These are phyloP conservation scores for Pleurotus tuoliensis DNA, from an alignment of 768 basidiomycete genomes.

Conservation along the genomic window DNA sequence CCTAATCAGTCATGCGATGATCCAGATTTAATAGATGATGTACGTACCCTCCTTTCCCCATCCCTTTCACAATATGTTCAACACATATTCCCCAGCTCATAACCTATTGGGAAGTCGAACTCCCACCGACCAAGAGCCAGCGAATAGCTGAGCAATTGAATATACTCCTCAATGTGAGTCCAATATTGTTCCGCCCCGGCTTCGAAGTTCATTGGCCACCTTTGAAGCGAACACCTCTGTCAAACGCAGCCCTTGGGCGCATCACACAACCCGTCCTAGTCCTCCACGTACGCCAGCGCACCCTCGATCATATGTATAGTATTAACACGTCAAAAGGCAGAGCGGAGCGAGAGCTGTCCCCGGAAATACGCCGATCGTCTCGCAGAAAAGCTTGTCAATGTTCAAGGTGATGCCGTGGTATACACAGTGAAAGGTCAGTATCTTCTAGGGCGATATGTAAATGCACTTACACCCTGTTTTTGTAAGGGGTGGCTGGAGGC, in stretches of 20 bases:
- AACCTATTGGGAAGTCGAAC: constrained; percentile 54
- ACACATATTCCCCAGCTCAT: constrained; percentile 45
- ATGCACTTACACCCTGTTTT: background rate
- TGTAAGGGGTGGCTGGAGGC: constrained; percentile 49
- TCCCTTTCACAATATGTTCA: background rate
- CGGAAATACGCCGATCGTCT: constrained; percentile 55
- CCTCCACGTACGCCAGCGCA: constrained; percentile 51
- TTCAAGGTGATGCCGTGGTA: constrained; percentile 44
- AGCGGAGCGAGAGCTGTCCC: constrained; percentile 51
- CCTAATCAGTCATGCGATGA: constrained; percentile 25
- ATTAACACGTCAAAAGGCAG: constrained; percentile 40
- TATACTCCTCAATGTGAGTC: constrained; percentile 57
- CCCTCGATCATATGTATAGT: constrained; percentile 5
- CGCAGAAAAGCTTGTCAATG: constrained; percentile 43
- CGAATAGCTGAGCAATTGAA: constrained; percentile 51
- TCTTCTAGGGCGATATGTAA: too few relatives aligned
- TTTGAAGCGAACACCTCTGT: constrained; percentile 53
- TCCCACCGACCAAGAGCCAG: constrained; percentile 51
- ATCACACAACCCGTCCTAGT: constrained; percentile 65
- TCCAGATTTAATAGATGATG: constrained; percentile 61
- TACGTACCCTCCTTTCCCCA: constrained; percentile 24
- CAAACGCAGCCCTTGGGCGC: constrained; percentile 36
- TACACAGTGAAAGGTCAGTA: constrained; percentile 59
- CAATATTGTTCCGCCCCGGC: background rate
- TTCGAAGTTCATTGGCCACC: background rate